Percentiles rank a stretch among this genome's conserved stretches.
Evolutionary conservation across 1,284 basidiomycete species (phyloP).

Genomic region (Ceratobasidium sp.): DNA sequence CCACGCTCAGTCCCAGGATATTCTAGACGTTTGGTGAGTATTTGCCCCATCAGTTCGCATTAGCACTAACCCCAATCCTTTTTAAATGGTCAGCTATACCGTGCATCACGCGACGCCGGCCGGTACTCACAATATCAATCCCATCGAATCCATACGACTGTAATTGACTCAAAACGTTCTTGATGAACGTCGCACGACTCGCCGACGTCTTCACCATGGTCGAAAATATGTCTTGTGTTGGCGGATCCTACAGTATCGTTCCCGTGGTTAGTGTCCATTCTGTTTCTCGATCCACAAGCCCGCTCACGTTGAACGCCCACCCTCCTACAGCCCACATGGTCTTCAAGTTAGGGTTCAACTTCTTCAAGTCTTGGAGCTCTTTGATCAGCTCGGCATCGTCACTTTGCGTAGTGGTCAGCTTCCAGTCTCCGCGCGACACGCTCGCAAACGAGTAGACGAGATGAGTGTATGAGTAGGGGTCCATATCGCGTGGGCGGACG

Average conservation of each 20-base stretch:
- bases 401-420: slow-evolving; percentile 6
- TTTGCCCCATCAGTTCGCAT: too few relatives aligned
- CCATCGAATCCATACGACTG: slow-evolving; percentile 33
- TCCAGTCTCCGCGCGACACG: slow-evolving; percentile 25
- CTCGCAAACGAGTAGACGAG: slow-evolving; percentile 37
- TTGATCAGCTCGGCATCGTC: slow-evolving; percentile 21
- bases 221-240: slow-evolving; percentile 27
- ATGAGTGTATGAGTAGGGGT: slow-evolving; percentile 21
- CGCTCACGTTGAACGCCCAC: slow-evolving; percentile 35
- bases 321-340: slow-evolving; percentile 40
- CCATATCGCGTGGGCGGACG: slow-evolving; percentile 13
- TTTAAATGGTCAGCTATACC: not conserved
- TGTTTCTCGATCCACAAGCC: not conserved
- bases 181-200: slow-evolving; percentile 28
- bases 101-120: not conserved
- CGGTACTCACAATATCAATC: slow-evolving; percentile 32
- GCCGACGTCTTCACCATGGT: slow-evolving; percentile 4
- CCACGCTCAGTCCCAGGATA: slow-evolving; percentile 36
- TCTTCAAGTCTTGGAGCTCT: slow-evolving; percentile 26
- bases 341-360: slow-evolving; percentile 27
- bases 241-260: slow-evolving; percentile 9
- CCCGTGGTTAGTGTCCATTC: not conserved
- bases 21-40: not conserved
- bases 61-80: slow-evolving; percentile 34
- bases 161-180: slow-evolving; percentile 24